Percentiles rank a stretch among this genome's conserved stretches.
These are phyloP conservation scores for Meira miltonrushii DNA, from an alignment of 1,284 basidiomycete genomes.

Conservation along the genomic window DNA sequence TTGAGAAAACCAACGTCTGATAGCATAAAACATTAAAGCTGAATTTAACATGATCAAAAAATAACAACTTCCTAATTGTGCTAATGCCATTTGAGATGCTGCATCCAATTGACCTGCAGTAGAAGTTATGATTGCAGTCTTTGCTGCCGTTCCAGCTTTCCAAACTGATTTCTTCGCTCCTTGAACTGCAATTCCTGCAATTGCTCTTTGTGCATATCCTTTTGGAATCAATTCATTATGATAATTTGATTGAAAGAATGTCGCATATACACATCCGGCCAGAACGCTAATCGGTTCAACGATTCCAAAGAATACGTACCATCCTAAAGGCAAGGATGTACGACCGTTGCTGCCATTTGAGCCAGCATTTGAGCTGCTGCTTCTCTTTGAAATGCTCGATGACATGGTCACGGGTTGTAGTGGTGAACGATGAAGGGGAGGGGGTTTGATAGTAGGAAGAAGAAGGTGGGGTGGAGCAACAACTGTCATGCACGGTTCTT, in stretches of 20 bases:
- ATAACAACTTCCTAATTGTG: slow-evolving; percentile 40
- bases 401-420: too few relatives aligned
- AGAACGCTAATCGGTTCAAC: slow-evolving; percentile 36
- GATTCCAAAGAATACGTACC: slow-evolving; percentile 41
- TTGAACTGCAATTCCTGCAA: background rate
- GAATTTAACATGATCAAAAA: slow-evolving; percentile 41
- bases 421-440: too few relatives aligned
- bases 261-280: slow-evolving; percentile 29
- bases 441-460: too few relatives aligned
- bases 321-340: slow-evolving; percentile 5
- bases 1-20: slow-evolving; percentile 20
- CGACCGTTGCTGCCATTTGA: too few relatives aligned
- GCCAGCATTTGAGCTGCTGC: too few relatives aligned
- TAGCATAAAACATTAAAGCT: slow-evolving; percentile 27
- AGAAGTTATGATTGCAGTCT: slow-evolving; percentile 12
- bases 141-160: slow-evolving; percentile 7
- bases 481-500: too few relatives aligned
- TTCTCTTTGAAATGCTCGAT: too few relatives aligned
- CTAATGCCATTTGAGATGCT: slow-evolving; percentile 28
- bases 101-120: slow-evolving; percentile 2
- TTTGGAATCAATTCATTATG: slow-evolving; percentile 28
- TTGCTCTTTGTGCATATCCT: slow-evolving; percentile 7
- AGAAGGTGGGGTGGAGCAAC: too few relatives aligned
- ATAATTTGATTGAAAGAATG: slow-evolving; percentile 26
- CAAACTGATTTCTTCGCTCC: background rate